These are phyloP conservation scores for Sergeia podlipaevii DNA, from an alignment of 208 protist species.

Conservation along the genomic window DNA sequence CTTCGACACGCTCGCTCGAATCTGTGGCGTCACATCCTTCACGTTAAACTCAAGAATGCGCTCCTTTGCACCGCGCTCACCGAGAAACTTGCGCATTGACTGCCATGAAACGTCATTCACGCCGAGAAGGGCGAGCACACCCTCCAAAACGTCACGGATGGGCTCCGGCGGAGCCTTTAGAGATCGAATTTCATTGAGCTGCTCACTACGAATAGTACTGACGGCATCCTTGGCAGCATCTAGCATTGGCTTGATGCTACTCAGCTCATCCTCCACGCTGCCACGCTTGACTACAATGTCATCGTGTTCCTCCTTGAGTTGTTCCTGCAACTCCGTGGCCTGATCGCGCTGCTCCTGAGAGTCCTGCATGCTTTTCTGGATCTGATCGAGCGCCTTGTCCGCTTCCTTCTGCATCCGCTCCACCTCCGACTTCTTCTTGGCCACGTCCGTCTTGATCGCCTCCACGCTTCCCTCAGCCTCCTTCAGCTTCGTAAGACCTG, in stretches of 20 bases:
- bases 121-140: constrained; percentile 95
- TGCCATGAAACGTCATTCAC: constrained; percentile 95
- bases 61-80: constrained; percentile 89
- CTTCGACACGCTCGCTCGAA: constrained; percentile 79
- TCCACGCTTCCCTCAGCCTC: constrained; percentile 92
- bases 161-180: constrained; percentile 93
- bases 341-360: constrained; percentile 91
- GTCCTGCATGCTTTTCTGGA: constrained; percentile 93
- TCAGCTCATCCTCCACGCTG: constrained; percentile 92
- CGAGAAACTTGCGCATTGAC: constrained; percentile 95
- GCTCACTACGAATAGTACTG: constrained; percentile 89
- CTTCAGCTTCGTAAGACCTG: constrained; percentile 93
- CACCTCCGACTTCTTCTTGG: constrained; percentile 86
- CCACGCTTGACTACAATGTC: constrained; percentile 72
- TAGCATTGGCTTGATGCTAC: constrained; percentile 92
- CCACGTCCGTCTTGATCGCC: constrained; percentile 87
- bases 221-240: constrained; percentile 94
- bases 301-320: constrained; percentile 89
- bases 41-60: constrained; percentile 97
- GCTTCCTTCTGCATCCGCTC: constrained; percentile 92
- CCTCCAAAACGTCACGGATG: constrained; percentile 95
- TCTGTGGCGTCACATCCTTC: constrained; percentile 79
- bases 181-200: constrained; percentile 95
- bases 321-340: constrained; percentile 81
- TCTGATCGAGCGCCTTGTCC: constrained; percentile 92